phyloP scores from a whole-genome alignment of 768 basidiomycete species.

The Guyanaporus albipodus region DNA sequence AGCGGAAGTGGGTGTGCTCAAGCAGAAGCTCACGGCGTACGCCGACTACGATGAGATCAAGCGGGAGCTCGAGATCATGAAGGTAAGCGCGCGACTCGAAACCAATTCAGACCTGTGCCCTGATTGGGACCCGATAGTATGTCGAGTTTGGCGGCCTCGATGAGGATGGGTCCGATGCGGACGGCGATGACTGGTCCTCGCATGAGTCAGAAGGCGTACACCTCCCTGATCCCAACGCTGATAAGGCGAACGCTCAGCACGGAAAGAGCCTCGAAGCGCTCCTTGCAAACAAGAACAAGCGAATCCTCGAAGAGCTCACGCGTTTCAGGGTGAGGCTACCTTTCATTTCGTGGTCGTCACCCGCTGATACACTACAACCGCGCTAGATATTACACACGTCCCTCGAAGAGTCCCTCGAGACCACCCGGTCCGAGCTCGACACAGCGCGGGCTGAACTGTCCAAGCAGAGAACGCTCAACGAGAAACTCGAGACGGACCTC shows the following conservation, averaged over 20 bases:
- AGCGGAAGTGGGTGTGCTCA: constrained; percentile 65
- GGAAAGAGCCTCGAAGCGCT: constrained; percentile 87
- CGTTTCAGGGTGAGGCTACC: constrained; percentile 67
- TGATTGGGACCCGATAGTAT: constrained; percentile 49
- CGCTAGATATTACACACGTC: constrained; percentile 77
- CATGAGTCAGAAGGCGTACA: constrained; percentile 49
- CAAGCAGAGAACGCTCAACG: constrained; percentile 77
- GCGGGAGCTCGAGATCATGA: constrained; percentile 97
- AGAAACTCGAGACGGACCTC: constrained; percentile 89
- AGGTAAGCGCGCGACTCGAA: constrained; percentile 48
- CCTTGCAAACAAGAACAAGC: constrained; percentile 90
- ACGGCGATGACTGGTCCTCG: constrained; percentile 46
- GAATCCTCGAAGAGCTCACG: constrained; percentile 88
- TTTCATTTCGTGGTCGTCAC: not conserved
- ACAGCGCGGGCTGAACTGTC: constrained; percentile 61
- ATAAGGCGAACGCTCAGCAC: constrained; percentile 70
- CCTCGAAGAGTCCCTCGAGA: constrained; percentile 64
- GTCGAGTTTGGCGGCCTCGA: constrained; percentile 95
- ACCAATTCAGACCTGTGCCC: not conserved
- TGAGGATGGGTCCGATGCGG: constrained; percentile 48
- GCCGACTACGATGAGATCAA: constrained; percentile 96
- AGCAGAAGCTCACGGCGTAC: constrained; percentile 65
- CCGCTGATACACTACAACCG: not conserved
- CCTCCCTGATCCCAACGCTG: constrained; percentile 86
- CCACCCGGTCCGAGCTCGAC: constrained; percentile 54